Conservation (phyloP, 176 grass and related monocot species). For the Cenchrus fungigraminus region DNA sequence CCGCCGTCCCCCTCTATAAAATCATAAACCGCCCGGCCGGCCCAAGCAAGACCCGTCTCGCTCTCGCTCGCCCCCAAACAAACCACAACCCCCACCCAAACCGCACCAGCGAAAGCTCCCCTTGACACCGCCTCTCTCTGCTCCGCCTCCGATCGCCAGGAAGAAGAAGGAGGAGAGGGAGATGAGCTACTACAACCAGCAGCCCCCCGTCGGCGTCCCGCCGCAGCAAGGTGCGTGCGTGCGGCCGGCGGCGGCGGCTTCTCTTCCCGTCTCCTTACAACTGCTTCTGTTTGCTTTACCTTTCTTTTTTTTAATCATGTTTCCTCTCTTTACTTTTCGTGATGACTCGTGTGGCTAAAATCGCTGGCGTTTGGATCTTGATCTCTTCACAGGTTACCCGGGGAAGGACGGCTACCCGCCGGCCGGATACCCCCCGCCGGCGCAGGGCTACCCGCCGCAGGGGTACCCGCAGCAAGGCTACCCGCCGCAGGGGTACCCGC, state of each 20-base stretch:
- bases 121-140: neutral
- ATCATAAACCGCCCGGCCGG: neutral
- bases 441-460: conserved; percentile 50
- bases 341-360: neutral
- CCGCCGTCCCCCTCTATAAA: neutral
- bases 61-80: too few relatives aligned
- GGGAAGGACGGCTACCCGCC: conserved; percentile 67
- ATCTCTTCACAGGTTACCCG: conserved; percentile 52
- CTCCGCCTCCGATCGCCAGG: conserved; percentile 7
- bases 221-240: conserved; percentile 60
- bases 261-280: neutral
- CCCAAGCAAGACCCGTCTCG: neutral
- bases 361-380: conserved; percentile 27
- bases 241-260: neutral
- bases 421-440: too few relatives aligned
- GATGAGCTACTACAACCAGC: conserved; percentile 84
- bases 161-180: neutral
- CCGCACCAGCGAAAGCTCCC: neutral
- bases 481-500: conserved; percentile 51
- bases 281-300: neutral
- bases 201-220: conserved; percentile 71
- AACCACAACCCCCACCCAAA: neutral
- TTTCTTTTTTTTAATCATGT: too few relatives aligned
- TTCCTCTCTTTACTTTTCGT: neutral
- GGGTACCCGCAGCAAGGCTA: conserved; percentile 65